phyloP scores from a whole-genome alignment of 2,329 filamentous ascomycete species.

The Elsinoe fawcettii region DNA sequence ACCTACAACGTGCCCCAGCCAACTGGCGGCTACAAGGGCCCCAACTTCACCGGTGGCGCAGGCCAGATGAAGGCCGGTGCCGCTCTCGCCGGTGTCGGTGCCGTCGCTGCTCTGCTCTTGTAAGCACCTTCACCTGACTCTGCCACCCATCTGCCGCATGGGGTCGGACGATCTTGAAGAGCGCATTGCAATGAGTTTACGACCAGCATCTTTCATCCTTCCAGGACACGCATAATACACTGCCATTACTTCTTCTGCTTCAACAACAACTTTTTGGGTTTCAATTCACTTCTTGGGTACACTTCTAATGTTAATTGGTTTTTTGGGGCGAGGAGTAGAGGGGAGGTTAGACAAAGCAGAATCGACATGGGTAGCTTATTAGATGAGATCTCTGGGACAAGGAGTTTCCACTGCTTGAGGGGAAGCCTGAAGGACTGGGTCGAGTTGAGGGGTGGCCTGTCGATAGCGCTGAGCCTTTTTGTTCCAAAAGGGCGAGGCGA shows the following conservation, averaged over 20 bases:
- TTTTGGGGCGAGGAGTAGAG: neutral
- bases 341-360: neutral
- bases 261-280: neutral
- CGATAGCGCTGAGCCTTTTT: neutral
- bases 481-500: neutral
- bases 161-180: neutral
- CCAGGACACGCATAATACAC: neutral
- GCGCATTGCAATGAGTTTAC: conserved; percentile 12
- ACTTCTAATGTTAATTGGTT: conserved; percentile 4
- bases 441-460: conserved; percentile 13
- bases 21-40: conserved; percentile 9
- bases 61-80: conserved; percentile 17
- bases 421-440: conserved; percentile 11
- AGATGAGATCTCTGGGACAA: neutral
- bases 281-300: conserved; percentile 3
- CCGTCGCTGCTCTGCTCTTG: conserved; percentile 20
- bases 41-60: conserved; percentile 16
- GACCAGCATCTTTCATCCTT: neutral
- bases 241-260: neutral
- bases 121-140: conserved; percentile 10
- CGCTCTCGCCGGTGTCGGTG: conserved; percentile 19
- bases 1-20: conserved; percentile 15
- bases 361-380: conserved; percentile 1
- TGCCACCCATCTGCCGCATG: neutral
- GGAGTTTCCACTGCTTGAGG: neutral